Percentiles rank a stretch among this genome's conserved stretches.
Evolutionary conservation across 176 grass and related monocot genomes (phyloP).

Genomic region (Carex myosuroides): DNA sequence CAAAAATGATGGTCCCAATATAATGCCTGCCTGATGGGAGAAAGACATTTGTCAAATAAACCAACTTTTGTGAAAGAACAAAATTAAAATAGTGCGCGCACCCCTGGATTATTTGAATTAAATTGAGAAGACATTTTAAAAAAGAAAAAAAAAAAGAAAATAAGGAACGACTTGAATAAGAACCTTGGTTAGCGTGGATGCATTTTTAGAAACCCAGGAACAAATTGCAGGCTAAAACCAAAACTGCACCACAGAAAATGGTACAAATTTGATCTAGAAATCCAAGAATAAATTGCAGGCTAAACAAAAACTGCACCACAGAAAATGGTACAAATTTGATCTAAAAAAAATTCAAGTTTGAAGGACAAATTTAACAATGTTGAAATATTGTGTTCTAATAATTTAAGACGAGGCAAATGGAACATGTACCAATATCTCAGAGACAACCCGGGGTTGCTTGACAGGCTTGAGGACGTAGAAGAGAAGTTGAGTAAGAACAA

Average conservation of each 20-base stretch:
- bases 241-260: neutral
- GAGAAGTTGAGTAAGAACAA: conserved; percentile 63
- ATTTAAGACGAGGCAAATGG: neutral
- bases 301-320: neutral
- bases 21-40: conserved; percentile 55
- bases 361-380: neutral
- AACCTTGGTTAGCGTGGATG: neutral
- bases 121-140: neutral
- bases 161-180: neutral
- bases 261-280: neutral
- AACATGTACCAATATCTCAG: conserved; percentile 56
- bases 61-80: neutral
- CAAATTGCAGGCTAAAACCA: neutral
- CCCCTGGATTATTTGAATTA: neutral
- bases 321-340: neutral
- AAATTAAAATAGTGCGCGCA: neutral
- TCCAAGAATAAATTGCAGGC: neutral
- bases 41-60: neutral
- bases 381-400: neutral
- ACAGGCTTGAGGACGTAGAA: conserved; percentile 54
- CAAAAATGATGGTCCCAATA: conserved; percentile 70
- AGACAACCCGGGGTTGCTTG: conserved; percentile 66
- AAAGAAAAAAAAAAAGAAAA: neutral
- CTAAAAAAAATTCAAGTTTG: neutral
- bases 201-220: neutral